phyloP scores from a whole-genome alignment of 805 yeast species.

The Blastobotrys americana region DNA sequence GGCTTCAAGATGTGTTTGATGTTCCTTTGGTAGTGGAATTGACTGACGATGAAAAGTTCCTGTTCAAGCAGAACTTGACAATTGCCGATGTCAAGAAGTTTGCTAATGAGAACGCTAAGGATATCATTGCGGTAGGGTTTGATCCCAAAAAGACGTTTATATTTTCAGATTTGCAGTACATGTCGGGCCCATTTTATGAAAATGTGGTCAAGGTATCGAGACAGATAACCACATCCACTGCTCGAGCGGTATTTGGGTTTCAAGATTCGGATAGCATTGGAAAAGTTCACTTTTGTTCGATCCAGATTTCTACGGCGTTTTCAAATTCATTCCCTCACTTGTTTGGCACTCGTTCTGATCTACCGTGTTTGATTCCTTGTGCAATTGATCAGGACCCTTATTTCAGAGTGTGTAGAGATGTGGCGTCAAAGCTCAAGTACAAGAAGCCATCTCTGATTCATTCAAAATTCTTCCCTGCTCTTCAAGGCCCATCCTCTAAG shows the following conservation, averaged over 20 bases:
- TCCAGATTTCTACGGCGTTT: conserved; percentile 94
- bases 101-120: conserved; percentile 80
- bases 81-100: conserved; percentile 80
- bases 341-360: conserved; percentile 75
- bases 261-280: conserved; percentile 93
- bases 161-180: conserved; percentile 84
- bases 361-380: conserved; percentile 96
- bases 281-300: conserved; percentile 86
- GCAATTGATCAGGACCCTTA: conserved; percentile 99
- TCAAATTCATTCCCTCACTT: conserved; percentile 94
- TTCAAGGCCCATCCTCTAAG: conserved; percentile 92
- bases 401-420: conserved; percentile 95
- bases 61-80: conserved; percentile 85
- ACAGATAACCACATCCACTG: conserved; percentile 95
- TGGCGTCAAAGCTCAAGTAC: conserved; percentile 85
- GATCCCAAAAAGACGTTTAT: conserved; percentile 92
- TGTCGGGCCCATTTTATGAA: conserved; percentile 92
- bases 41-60: conserved; percentile 95
- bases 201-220: conserved; percentile 88
- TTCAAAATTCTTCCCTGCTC: conserved; percentile 94
- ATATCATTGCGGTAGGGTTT: conserved; percentile 90
- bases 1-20: conserved; percentile 97
- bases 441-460: conserved; percentile 89
- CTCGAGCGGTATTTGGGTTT: conserved; percentile 95
- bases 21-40: conserved; percentile 88